phyloP scores from a whole-genome alignment of 2,329 filamentous ascomycete genomes.

The Arthrobotrys megalospora region DNA sequence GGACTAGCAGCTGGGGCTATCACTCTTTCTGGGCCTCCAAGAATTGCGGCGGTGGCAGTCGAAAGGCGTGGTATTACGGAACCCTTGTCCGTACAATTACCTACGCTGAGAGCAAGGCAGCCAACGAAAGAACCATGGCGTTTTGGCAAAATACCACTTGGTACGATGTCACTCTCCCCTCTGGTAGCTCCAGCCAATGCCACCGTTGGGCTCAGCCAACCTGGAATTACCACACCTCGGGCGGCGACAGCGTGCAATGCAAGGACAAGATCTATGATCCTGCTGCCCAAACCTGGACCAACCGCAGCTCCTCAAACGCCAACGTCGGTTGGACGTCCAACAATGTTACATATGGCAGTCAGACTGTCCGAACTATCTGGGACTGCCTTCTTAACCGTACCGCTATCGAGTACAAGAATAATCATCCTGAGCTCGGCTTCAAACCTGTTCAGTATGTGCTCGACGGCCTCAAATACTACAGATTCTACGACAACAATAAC shows the following conservation, averaged over 20 bases:
- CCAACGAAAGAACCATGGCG: constrained; percentile 4
- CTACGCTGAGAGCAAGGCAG: background rate
- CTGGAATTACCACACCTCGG: constrained; percentile 14
- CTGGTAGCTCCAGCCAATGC: background rate
- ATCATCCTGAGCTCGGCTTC: background rate
- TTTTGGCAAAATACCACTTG: constrained; percentile 9
- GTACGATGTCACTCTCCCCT: background rate
- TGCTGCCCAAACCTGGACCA: background rate
- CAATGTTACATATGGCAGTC: constrained; percentile 10
- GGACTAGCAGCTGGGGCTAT: background rate
- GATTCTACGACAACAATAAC: constrained; percentile 14
- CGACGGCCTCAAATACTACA: background rate
- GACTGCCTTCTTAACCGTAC: constrained; percentile 17
- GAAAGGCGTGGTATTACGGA: background rate
- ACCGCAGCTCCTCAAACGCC: constrained; percentile 12
- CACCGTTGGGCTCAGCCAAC: constrained; percentile 5
- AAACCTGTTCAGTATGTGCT: constrained; percentile 9
- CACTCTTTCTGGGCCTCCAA: constrained; percentile 22
- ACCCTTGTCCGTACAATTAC: constrained; percentile 18
- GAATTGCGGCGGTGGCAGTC: background rate
- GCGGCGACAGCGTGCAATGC: background rate
- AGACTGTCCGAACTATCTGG: constrained; percentile 14
- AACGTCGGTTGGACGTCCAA: constrained; percentile 8
- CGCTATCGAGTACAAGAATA: constrained; percentile 7
- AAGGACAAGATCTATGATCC: constrained; percentile 16